A percentile compares a stretch with the other conserved stretches of the same genome.
Evolutionary conservation across 352 stramenopile species (phyloP).

Genomic region (Phytophthora fragariaefolia): DNA sequence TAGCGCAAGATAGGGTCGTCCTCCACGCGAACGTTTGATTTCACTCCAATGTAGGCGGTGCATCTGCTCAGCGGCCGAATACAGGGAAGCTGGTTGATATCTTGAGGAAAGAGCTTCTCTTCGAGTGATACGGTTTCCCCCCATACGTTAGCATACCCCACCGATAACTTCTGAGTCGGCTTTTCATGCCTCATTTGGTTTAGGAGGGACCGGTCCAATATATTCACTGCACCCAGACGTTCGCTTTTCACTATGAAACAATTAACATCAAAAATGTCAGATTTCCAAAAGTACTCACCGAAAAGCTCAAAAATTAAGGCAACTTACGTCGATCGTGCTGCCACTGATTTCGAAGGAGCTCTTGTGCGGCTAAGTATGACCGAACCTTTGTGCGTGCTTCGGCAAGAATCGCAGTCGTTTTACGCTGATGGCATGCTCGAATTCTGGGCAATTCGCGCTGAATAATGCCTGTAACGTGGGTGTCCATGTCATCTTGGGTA

Average conservation of each 20-base stretch:
- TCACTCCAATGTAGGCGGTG: conserved; percentile 73
- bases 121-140: conserved; percentile 35
- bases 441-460: conserved; percentile 56
- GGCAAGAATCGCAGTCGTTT: conserved; percentile 52
- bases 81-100: conserved; percentile 44
- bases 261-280: conserved; percentile 3
- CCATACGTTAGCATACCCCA: conserved; percentile 42
- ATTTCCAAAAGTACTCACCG: background rate
- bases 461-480: conserved; percentile 46
- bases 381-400: conserved; percentile 44
- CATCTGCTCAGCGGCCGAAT: conserved; percentile 69
- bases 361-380: conserved; percentile 36
- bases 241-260: conserved; percentile 22
- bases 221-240: conserved; percentile 24
- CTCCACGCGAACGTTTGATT: conserved; percentile 76
- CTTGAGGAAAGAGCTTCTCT: conserved; percentile 23
- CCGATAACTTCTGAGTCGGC: conserved; percentile 29
- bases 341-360: conserved; percentile 14
- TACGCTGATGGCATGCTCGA: conserved; percentile 54
- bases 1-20: conserved; percentile 91
- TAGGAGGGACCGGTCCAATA: conserved; percentile 44
- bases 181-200: conserved; percentile 55
- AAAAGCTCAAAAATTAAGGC: background rate
- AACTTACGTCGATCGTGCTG: conserved; percentile 18
- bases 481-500: conserved; percentile 60